phyloP scores from a whole-genome alignment of 768 basidiomycete species.

The Phylloporus sp. region DNA sequence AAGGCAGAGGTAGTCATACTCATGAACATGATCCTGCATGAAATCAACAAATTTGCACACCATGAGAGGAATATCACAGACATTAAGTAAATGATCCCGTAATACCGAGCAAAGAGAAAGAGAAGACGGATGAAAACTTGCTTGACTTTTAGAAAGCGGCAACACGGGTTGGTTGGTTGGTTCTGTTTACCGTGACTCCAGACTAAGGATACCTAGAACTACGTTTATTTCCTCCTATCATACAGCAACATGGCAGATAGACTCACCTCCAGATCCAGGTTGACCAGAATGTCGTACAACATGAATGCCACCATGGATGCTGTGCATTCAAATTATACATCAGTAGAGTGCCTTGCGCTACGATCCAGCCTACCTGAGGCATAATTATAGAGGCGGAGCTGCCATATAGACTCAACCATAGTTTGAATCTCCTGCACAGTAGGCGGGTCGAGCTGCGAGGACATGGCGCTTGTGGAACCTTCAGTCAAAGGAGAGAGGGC shows the following conservation, averaged over 20 bases:
- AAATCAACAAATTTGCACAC: neutral
- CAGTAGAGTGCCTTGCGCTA: neutral
- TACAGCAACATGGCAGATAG: neutral
- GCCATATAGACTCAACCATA: constrained; percentile 5
- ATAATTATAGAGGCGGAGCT: constrained; percentile 16
- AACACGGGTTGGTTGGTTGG: neutral
- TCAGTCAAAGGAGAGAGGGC: neutral
- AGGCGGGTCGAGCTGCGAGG: constrained; percentile 1
- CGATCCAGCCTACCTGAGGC: constrained; percentile 2
- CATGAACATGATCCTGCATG: constrained; percentile 11
- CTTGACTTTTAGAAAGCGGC: neutral
- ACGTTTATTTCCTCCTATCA: neutral
- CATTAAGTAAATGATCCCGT: constrained; percentile 21
- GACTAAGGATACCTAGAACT: constrained; percentile 13
- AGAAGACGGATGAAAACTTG: constrained; percentile 10
- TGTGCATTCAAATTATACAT: neutral
- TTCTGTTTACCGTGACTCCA: constrained; percentile 8
- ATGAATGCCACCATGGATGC: constrained; percentile 13
- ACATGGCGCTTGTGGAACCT: constrained; percentile 6
- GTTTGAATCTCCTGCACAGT: constrained; percentile 2
- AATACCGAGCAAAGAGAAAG: constrained; percentile 24
- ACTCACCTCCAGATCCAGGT: constrained; percentile 17
- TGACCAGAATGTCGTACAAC: constrained; percentile 20
- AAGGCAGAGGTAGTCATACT: constrained; percentile 6
- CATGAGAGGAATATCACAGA: neutral